phyloP scores from a whole-genome alignment of 2,329 filamentous ascomycete genomes.

The Graphilbum fragrans region DNA sequence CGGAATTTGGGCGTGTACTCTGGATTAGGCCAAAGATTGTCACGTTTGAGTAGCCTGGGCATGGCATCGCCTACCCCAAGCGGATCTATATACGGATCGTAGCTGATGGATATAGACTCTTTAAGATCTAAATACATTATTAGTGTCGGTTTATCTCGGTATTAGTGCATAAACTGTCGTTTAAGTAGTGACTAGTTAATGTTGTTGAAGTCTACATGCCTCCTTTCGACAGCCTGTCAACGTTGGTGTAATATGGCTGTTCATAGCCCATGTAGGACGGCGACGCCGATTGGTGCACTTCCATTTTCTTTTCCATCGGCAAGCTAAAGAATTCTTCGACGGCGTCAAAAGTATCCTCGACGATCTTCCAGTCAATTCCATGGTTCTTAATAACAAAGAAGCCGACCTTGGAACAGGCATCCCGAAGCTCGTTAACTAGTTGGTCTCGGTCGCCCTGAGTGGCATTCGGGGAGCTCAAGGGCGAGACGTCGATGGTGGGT shows the following conservation, averaged over 20 bases:
- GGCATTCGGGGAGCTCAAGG: not conserved
- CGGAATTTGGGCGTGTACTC: not conserved
- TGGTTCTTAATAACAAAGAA: slow-evolving; percentile 1
- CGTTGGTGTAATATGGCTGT: slow-evolving; percentile 1
- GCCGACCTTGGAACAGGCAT: not conserved
- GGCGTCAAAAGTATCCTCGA: not conserved
- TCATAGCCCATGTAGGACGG: slow-evolving; percentile 2
- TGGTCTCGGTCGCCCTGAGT: not conserved
- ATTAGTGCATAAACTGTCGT: no score
- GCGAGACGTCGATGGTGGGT: not conserved
- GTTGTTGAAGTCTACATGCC: not conserved
- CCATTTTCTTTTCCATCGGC: slow-evolving; percentile 1
- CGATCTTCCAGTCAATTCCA: not conserved
- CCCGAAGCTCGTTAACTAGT: not conserved
- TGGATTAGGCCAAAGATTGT: not conserved
- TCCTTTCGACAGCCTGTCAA: not conserved
- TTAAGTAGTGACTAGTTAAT: not conserved
- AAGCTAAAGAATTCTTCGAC: slow-evolving; percentile 1
- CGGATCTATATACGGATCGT: not conserved
- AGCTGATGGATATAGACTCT: not conserved
- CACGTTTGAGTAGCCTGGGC: not conserved
- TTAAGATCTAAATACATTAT: not conserved
- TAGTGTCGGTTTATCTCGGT: no score
- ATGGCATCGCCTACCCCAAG: not conserved
- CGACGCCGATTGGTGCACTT: not conserved